Conservation (phyloP, 495 filamentous ascomycete species). For the Parmelia sp. region DNA sequence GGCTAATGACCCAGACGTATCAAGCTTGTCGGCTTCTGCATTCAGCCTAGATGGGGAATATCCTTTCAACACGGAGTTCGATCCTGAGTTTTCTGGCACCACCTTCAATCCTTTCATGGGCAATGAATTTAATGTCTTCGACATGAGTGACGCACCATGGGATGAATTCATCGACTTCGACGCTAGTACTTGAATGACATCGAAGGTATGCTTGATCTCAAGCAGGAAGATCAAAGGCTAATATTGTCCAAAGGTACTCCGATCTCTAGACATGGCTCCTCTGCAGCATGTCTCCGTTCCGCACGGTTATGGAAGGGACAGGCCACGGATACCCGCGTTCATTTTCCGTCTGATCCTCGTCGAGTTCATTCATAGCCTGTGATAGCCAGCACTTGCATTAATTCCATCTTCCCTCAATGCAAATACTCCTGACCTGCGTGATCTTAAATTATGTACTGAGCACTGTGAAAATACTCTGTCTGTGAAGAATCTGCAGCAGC, state of each 20-base stretch:
- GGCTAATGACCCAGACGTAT: neutral
- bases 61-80: conserved; percentile 3
- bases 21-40: neutral
- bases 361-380: no score
- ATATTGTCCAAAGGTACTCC: neutral
- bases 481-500: no score
- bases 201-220: neutral
- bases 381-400: no score
- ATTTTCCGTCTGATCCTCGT: no score
- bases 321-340: no score
- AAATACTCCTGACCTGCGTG: no score
- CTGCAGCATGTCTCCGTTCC: no score
- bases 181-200: neutral
- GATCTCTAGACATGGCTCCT: neutral
- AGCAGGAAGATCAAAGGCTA: neutral
- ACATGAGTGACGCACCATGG: conserved; percentile 18
- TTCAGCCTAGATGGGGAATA: neutral
- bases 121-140: conserved; percentile 25
- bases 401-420: no score
- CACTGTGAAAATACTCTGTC: no score
- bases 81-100: neutral
- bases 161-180: conserved; percentile 1
- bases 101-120: conserved; percentile 22
- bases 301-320: no score
- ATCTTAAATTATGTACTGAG: no score